Base-by-base conservation (phyloP, 106 monocot genomes). In the Dendrobium catenatum region DNA sequence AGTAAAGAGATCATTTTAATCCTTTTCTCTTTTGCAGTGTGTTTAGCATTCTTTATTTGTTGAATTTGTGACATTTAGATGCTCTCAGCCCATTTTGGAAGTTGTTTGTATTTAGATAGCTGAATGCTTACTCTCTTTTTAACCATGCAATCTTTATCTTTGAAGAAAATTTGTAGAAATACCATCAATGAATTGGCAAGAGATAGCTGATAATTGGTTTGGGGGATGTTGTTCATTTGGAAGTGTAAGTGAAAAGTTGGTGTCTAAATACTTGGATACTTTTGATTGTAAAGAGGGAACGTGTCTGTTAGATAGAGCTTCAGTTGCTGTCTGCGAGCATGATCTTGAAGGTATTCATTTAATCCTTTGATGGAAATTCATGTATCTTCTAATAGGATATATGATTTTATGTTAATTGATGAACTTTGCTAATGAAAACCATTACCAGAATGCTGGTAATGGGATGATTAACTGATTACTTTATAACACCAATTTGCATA, bases 121-220 rank as follows among this genome's bases (percentile, higher is more conserved):
- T 16, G 70, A 15, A 29, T 10, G 13, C 31, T 68, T 70, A 33
- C 31, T 70, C 33, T 70, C 33, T 33, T 70, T 70, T 70, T 33
- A 33, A 70, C 37, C 37, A 37, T 33, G 33, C 4, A n/a, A 15
- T 15, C 13, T 22, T 55, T 72, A 47, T 84, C 10, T 74, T 82
- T 87, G 16, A 87, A 97, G 96, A 33, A 56, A 83, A 48, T 91
- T 97, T 82, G 77, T 89, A 77, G 89, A 94, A 88, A 85, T 97
- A 85, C 97, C 97, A 85, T 97, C 97, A 24, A 59, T 84, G 33
- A 85, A 94, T 77, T 97, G 97, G 97, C 83, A 82, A 79, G 97
- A 97, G 54, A 89, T 85, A 26, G 97, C 97, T 84, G 97, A 97
- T 82, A 97, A 97, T 81, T 97, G 97, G 97, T 97, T 94, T 89